phyloP scores from a whole-genome alignment of 352 stramenopile species.

The Phytophthora boehmeriae region DNA sequence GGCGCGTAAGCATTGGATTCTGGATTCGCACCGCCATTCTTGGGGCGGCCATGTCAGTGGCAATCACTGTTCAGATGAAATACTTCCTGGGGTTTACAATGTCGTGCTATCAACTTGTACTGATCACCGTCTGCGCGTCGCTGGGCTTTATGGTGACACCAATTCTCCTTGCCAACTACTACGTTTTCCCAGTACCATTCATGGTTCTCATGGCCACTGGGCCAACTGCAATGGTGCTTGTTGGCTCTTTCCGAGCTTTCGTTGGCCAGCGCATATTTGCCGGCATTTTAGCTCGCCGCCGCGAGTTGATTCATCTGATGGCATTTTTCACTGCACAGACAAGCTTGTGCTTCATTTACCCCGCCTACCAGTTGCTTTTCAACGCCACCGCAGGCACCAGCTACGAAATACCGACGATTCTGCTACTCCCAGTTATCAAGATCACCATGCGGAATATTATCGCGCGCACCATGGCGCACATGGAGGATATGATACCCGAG shows the following conservation, averaged over 20 bases:
- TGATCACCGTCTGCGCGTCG: background rate
- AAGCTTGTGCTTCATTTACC: constrained; percentile 24
- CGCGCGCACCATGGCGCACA: constrained; percentile 8
- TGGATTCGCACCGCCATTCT: constrained; percentile 19
- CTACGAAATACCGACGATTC: constrained; percentile 22
- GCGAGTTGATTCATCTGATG: background rate
- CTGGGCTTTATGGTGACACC: background rate
- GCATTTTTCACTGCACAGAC: constrained; percentile 7
- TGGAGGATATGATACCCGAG: constrained; percentile 27
- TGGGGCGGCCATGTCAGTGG: constrained; percentile 6
- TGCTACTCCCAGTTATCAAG: constrained; percentile 40
- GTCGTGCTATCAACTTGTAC: background rate
- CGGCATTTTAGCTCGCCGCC: background rate
- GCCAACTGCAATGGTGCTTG: background rate
- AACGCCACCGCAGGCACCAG: constrained; percentile 3
- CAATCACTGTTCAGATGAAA: constrained; percentile 2
- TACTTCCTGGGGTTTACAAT: constrained; percentile 5
- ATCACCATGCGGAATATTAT: constrained; percentile 31
- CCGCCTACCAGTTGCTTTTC: constrained; percentile 23
- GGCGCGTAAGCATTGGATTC: constrained; percentile 19
- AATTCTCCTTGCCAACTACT: background rate
- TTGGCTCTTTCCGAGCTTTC: background rate
- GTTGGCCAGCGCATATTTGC: background rate
- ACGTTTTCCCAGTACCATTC: background rate
- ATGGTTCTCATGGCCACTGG: background rate